Conservation (phyloP, 2,329 filamentous ascomycete species). For the Zymoseptoria crescenta region DNA sequence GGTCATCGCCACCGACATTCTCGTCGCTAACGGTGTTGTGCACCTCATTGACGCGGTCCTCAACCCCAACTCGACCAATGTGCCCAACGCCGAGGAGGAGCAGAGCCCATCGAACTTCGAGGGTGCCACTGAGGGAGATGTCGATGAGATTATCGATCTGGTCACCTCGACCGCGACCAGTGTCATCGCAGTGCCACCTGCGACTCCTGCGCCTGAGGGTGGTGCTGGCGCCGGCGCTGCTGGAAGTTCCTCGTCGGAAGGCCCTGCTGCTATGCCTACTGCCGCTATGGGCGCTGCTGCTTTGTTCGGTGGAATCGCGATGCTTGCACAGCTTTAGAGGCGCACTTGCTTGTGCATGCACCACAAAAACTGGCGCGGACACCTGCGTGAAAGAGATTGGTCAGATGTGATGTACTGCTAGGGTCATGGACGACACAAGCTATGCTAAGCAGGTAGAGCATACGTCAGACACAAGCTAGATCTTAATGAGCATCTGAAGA, state of each 20-base stretch:
- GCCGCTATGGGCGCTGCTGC: constrained; percentile 41
- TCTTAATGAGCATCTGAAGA: too few species aligned
- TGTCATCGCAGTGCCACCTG: constrained; percentile 18
- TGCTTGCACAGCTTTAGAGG: constrained; percentile 18
- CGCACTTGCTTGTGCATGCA: background rate
- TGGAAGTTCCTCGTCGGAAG: constrained; percentile 16
- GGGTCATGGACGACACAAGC: background rate
- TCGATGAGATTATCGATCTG: constrained; percentile 51
- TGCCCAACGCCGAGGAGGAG: constrained; percentile 38
- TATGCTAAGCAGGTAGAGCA: background rate
- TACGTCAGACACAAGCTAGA: too few species aligned
- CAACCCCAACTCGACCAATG: constrained; percentile 46
- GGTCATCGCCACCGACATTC: constrained; percentile 34
- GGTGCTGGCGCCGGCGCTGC: constrained; percentile 2
- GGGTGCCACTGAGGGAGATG: constrained; percentile 42
- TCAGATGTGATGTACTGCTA: background rate
- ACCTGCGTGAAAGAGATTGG: background rate
- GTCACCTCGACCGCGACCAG: constrained; percentile 34
- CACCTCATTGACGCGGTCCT: constrained; percentile 52
- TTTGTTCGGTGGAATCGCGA: constrained; percentile 39
- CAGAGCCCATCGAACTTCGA: constrained; percentile 43
- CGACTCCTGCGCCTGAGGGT: constrained; percentile 5
- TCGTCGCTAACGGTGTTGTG: constrained; percentile 40
- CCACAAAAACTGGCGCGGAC: background rate
- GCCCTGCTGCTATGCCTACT: constrained; percentile 29